These are phyloP conservation scores for Eruca vesicaria DNA, from an alignment of 441 rosid species.

Conservation along the genomic window DNA sequence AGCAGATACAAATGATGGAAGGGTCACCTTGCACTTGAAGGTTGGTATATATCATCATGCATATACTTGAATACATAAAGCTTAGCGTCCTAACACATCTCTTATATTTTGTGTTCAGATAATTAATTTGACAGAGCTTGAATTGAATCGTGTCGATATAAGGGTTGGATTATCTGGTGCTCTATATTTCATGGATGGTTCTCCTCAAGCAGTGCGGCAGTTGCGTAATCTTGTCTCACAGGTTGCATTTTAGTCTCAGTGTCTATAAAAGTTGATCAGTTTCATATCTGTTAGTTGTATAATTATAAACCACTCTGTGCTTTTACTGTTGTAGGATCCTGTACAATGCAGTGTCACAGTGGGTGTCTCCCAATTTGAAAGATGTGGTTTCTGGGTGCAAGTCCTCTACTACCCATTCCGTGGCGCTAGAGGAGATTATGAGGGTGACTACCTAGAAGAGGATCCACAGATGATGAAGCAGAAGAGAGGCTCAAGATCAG, in stretches of 20 bases:
- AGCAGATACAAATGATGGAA: constrained; percentile 97
- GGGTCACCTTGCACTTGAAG: constrained; percentile 90
- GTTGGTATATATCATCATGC: constrained; percentile 37
- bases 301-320: constrained; percentile 5
- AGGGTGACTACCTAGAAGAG: constrained; percentile 88
- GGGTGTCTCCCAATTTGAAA: constrained; percentile 94
- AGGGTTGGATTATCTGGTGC: constrained; percentile 95
- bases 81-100: constrained; percentile 12
- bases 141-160: constrained; percentile 87
- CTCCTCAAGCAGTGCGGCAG: constrained; percentile 96
- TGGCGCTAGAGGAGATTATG: constrained; percentile 89
- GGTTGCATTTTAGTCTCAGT: constrained; percentile 48
- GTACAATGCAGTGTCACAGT: constrained; percentile 92
- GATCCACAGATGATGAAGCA: constrained; percentile 83
- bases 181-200: constrained; percentile 92
- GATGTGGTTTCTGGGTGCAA: constrained; percentile 96
- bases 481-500: constrained; percentile 81
- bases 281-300: constrained; percentile 11
- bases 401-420: constrained; percentile 93
- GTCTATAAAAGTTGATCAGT: constrained; percentile 2
- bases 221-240: constrained; percentile 91
- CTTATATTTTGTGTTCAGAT: constrained; percentile 55
- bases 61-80: neutral
- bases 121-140: constrained; percentile 90
- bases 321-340: constrained; percentile 73